These are phyloP conservation scores for Forsythia suspensa DNA, from an alignment of 257 asterid genomes.

Conservation along the genomic window DNA sequence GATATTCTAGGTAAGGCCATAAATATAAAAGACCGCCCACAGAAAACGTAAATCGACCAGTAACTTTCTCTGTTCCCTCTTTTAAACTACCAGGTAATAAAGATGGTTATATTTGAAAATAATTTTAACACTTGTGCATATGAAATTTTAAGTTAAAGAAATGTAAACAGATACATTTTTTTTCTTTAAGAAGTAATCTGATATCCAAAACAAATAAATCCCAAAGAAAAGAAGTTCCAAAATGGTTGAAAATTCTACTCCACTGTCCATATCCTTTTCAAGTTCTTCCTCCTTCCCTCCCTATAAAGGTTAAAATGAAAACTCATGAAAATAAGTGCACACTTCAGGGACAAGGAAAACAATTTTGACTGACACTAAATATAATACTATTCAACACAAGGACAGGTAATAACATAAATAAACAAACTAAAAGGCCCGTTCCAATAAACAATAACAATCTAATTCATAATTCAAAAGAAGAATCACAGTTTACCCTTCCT, in stretches of 20 bases:
- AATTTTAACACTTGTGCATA: not conserved
- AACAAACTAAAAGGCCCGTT: slow-evolving; percentile 23
- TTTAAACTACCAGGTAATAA: not conserved
- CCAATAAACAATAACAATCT: not conserved
- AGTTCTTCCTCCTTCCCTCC: not conserved
- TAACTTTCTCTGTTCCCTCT: not conserved
- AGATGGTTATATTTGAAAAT: not conserved
- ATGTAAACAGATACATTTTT: not conserved
- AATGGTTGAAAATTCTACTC: not conserved
- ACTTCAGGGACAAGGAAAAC: not conserved
- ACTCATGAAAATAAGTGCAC: slow-evolving; percentile 5
- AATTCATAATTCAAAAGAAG: slow-evolving; percentile 4
- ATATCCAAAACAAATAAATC: not conserved
- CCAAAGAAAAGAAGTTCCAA: not conserved
- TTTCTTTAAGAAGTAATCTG: not conserved
- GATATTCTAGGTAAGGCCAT: not conserved
- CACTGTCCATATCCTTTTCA: not conserved
- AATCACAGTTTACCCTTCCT: slow-evolving; percentile 52
- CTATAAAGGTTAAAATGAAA: slow-evolving; percentile 4
- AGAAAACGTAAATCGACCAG: not conserved
- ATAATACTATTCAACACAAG: not conserved
- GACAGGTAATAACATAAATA: slow-evolving; percentile 11
- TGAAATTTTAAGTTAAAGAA: not conserved
- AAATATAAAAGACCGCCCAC: not conserved
- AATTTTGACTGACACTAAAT: slow-evolving; percentile 2